Evolutionary conservation across 1,284 basidiomycete genomes (phyloP).

Genomic region (Naganishia albida): DNA sequence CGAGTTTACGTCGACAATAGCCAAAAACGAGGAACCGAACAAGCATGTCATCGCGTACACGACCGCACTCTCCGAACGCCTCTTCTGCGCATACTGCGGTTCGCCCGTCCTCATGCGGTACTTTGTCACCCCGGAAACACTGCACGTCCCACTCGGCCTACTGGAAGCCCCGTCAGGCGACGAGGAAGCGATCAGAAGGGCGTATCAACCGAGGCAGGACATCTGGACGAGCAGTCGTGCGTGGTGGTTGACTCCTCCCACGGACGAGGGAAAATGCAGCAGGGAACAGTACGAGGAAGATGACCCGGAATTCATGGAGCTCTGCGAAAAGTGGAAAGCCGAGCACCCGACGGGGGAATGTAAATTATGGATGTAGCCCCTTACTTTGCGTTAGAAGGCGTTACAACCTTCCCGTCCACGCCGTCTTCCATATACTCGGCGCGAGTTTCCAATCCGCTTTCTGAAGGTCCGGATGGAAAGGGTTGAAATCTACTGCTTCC

Average conservation of each 20-base stretch:
- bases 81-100: constrained; percentile 16
- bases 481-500: constrained; percentile 78
- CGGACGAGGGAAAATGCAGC: neutral
- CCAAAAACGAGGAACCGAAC: neutral
- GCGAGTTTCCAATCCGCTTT: constrained; percentile 80
- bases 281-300: constrained; percentile 16
- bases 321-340: neutral
- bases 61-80: neutral
- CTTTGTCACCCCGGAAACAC: constrained; percentile 7
- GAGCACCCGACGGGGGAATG: neutral
- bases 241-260: constrained; percentile 5
- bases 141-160: constrained; percentile 19
- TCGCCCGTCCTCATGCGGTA: constrained; percentile 15
- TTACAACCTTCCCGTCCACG: constrained; percentile 52
- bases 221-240: constrained; percentile 18
- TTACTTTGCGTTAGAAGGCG: too few species aligned
- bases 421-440: constrained; percentile 78
- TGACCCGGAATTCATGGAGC: constrained; percentile 11
- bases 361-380: too few species aligned
- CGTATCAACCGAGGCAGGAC: constrained; percentile 17
- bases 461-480: constrained; percentile 70
- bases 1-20: neutral
- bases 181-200: neutral
- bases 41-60: constrained; percentile 2
- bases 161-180: neutral